Percentiles rank a stretch among this genome's conserved stretches.
Evolutionary conservation across 129 eudicot species (phyloP).

Genomic region (Flaveria bidentis): DNA sequence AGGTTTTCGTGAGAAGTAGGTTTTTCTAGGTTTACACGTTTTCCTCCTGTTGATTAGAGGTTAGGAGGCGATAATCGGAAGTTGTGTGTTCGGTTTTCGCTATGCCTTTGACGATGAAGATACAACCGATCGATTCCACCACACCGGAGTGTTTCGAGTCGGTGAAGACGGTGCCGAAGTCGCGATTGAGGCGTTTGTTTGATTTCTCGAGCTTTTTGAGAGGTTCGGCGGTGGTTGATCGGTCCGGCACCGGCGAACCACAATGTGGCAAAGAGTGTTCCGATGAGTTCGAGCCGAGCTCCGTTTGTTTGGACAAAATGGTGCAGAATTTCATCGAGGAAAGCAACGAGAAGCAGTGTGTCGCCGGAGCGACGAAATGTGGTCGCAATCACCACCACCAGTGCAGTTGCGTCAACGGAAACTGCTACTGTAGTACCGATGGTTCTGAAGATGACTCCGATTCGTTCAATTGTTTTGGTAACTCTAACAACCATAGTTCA

Average conservation of each 20-base stretch:
- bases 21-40: constrained; percentile 18
- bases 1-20: constrained; percentile 31
- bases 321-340: constrained; percentile 83
- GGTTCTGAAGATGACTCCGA: constrained; percentile 62
- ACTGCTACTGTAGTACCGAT: constrained; percentile 28
- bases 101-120: constrained; percentile 66
- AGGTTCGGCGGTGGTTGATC: constrained; percentile 44
- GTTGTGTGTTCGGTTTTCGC: not conserved
- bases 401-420: constrained; percentile 59
- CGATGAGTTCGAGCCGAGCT: constrained; percentile 72
- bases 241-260: constrained; percentile 28
- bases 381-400: constrained; percentile 36
- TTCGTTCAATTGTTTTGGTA: constrained; percentile 47
- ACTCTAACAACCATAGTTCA: constrained; percentile 36
- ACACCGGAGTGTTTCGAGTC: constrained; percentile 40
- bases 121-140: constrained; percentile 68
- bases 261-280: constrained; percentile 35
- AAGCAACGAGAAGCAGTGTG: constrained; percentile 47
- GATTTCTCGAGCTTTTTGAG: constrained; percentile 54
- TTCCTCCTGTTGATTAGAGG: constrained; percentile 15
- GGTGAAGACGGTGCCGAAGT: constrained; percentile 55
- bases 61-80: constrained; percentile 20
- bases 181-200: constrained; percentile 67
- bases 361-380: constrained; percentile 32
- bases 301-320: constrained; percentile 76